phyloP scores from a whole-genome alignment of 2,329 filamentous ascomycete species.

The Sporothrix schenckii region DNA sequence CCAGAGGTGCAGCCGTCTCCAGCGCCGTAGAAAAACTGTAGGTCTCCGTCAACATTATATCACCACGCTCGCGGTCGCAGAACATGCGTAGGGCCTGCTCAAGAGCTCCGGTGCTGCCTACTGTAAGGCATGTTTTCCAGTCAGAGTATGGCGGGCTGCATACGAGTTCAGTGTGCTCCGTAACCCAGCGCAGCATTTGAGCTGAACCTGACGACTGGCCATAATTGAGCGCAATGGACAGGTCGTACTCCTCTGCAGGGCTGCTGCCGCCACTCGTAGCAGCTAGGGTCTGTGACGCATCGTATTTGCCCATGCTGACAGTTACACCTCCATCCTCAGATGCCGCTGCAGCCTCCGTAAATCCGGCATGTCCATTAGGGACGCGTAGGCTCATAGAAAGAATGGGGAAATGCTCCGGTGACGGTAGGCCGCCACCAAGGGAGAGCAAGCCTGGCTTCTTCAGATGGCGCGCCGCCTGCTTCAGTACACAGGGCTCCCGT shows the following conservation, averaged over 20 bases:
- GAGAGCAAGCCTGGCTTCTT: conserved; percentile 85
- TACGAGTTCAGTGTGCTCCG: conserved; percentile 92
- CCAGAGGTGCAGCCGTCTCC: conserved; percentile 60
- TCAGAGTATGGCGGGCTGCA: conserved; percentile 85
- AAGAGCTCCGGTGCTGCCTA: conserved; percentile 83
- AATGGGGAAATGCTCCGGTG: conserved; percentile 90
- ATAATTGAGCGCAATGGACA: conserved; percentile 91
- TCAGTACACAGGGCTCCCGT: conserved; percentile 71
- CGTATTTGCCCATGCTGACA: conserved; percentile 78
- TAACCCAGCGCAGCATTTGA: conserved; percentile 86
- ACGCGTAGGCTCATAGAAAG: conserved; percentile 75
- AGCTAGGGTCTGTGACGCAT: conserved; percentile 58
- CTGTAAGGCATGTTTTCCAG: conserved; percentile 81
- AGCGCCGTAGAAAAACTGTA: conserved; percentile 82
- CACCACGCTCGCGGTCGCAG: conserved; percentile 66
- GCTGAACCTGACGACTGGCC: conserved; percentile 83
- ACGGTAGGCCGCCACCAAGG: conserved; percentile 87
- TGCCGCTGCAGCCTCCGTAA: conserved; percentile 69
- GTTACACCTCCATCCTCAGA: conserved; percentile 55
- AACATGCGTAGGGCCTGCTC: conserved; percentile 86
- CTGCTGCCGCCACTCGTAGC: conserved; percentile 45
- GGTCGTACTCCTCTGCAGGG: conserved; percentile 60
- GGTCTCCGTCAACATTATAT: conserved; percentile 82
- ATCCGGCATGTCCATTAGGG: conserved; percentile 64
- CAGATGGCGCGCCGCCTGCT: conserved; percentile 77